Evolutionary conservation across 208 protist species (phyloP), one percentile per base, ranked within the genome.

Genomic region (Acanthamoeba healyi): DNA sequence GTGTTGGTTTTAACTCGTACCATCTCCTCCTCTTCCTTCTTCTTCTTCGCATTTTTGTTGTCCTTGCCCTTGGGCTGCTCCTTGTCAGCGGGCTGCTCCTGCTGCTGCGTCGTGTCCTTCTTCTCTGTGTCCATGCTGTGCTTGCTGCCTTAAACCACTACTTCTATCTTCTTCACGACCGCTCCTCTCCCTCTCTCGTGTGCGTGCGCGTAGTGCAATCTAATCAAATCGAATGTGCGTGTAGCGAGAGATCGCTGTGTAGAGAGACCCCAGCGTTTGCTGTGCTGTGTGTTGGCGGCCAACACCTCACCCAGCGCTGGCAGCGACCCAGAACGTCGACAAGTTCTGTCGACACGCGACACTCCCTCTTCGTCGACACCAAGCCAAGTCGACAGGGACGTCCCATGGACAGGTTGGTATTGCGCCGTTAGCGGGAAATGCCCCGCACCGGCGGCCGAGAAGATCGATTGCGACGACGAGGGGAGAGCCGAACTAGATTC

Each of bases 81-180:
- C 40, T 87, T 63, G 49, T 51, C 46, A 87, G 49, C 29, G 42
- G 79, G 79, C 79, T 63, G 46, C 46, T 42, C 9, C 29, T 40
- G 38, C 70, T 81, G 42, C 44, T 87, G 46, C 46, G 46, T 51
- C 26, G 49, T 87, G 7, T 87, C 79, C 79, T 87, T 87, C 49
- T 87, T 87, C 79, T 87, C 79, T 61, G 49, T 87, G n/a, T 87
- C 49, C 49, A 87, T 87, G n/a, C 32, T 87, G 14, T 54, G 34
- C 72, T 46, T 32, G 15, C 4, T 36, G 4, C 4, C 44, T 4
- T 12, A 49, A 49, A 49, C 12, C 4, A 49, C 72, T 38, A 46
- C 32, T 36, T 46, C 15, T 32, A 4, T 34, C 5, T 36, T 17
- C 40, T 5, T 29, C 5, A 3, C 7, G 22, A 81, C 7, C n/a